Evolutionary conservation across 2,329 filamentous ascomycete species (phyloP), one percentile per base, ranked within the genome.

Genomic region (Bipolaris oryzae): DNA sequence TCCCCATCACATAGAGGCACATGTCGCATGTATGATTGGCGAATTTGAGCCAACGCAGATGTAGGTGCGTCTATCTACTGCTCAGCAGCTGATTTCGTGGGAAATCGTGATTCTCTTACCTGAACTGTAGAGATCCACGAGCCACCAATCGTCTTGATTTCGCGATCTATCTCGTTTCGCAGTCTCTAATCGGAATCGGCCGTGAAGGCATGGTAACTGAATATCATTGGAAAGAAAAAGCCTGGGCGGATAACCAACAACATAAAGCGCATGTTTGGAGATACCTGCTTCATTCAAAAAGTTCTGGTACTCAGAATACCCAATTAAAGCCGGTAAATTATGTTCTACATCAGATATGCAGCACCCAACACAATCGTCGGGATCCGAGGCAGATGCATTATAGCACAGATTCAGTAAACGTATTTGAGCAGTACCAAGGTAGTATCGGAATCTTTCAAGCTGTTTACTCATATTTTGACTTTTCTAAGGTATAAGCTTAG

Each of bases 321-420:
- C 23, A 48, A 63, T 53, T 2, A 63, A 31, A 37, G 53, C 37
- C 15, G 58, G 50, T 28, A 63, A 13, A 34, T 59, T 61, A 7
- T 63, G 25, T 49, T 63, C 47, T 44, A 59, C 6, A 45, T 61
- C 20, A 20, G 50, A 56, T 7, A 51, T 57, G 7, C 31, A 59
- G 45, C 38, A 63, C 16, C 55, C 18, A n/a, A 38, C 33, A 15
- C 28, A 63, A 23, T 63, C 20, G 7, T 61, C 20, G 6, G 23
- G 18, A 25, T 55, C 34, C 43, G 9, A 43, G 39, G 4, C 48
- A 13, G 31, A 44, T 45, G 5, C 1, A 49, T 50, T 54, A 34
- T 61, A 63, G 48, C n/a, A 48, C 20, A 63, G 16, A 15, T 63
- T 42, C 25, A 21, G 43, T 43, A 60, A 2, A 41, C 2, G n/a